Percentiles rank a stretch among this genome's conserved stretches.
These are phyloP conservation scores for Lachnellula occidentalis DNA, from an alignment of 2,329 filamentous ascomycete genomes.

Conservation along the genomic window DNA sequence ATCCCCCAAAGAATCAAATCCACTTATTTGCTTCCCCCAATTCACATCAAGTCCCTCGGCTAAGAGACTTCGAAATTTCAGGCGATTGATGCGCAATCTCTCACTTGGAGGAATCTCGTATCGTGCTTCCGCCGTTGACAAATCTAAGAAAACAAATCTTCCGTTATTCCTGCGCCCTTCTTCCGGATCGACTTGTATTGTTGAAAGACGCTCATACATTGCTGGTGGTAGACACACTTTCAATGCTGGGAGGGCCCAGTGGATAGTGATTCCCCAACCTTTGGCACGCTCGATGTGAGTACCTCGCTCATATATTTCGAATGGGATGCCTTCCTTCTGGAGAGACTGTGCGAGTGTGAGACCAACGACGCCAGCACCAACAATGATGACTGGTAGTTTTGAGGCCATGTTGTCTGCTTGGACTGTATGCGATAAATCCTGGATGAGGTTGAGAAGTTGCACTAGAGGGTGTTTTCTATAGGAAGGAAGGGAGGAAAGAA, in stretches of 20 bases:
- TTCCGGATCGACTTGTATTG: constrained; percentile 48
- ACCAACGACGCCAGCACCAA: constrained; percentile 32
- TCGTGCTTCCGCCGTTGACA: constrained; percentile 43
- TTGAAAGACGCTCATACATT: constrained; percentile 40
- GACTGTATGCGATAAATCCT: too few species aligned
- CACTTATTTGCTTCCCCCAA: too few species aligned
- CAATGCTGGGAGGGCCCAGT: constrained; percentile 54
- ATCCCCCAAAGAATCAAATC: too few species aligned
- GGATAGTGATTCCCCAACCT: constrained; percentile 60
- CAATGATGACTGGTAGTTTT: constrained; percentile 15
- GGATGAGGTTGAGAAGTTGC: too few species aligned
- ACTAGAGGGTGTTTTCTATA: too few species aligned
- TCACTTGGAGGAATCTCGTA: constrained; percentile 40
- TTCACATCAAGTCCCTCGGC: too few species aligned
- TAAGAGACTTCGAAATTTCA: constrained; percentile 35
- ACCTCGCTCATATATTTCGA: constrained; percentile 53
- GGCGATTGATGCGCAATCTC: constrained; percentile 43
- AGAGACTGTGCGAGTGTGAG: constrained; percentile 31
- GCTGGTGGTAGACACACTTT: constrained; percentile 45
- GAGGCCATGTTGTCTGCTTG: too few species aligned
- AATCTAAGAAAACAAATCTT: constrained; percentile 50
- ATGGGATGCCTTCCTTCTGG: constrained; percentile 35
- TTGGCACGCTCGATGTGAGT: constrained; percentile 40
- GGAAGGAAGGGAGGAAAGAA: too few species aligned
- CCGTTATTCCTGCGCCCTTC: constrained; percentile 44